These are phyloP conservation scores for Alternaria triticimaculans DNA, from an alignment of 2,329 filamentous ascomycete species.

Conservation along the genomic window DNA sequence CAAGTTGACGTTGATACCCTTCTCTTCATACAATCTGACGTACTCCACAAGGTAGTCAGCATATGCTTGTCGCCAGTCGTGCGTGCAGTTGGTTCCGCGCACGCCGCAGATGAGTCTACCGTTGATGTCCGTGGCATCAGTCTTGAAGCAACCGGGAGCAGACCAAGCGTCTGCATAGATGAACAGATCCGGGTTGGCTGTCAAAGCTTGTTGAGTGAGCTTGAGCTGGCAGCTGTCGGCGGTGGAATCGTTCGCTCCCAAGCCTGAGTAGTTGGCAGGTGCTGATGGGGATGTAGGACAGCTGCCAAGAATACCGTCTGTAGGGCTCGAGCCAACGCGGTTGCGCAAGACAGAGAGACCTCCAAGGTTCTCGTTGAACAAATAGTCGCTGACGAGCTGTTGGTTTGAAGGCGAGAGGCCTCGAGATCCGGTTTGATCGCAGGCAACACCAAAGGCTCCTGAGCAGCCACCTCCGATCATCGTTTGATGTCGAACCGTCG, in stretches of 20 bases:
- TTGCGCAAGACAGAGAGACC: slow-evolving; percentile 53
- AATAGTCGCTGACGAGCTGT: slow-evolving; percentile 49
- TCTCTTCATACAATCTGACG: slow-evolving; percentile 48
- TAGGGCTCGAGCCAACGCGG: slow-evolving; percentile 50
- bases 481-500: slow-evolving; percentile 7
- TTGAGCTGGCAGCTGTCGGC: slow-evolving; percentile 55
- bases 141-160: slow-evolving; percentile 59
- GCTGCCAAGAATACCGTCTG: slow-evolving; percentile 3
- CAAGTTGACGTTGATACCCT: slow-evolving; percentile 47
- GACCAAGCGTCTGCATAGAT: slow-evolving; percentile 59
- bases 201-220: slow-evolving; percentile 56
- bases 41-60: slow-evolving; percentile 57
- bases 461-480: slow-evolving; percentile 16
- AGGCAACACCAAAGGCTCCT: slow-evolving; percentile 14
- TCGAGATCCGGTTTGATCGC: slow-evolving; percentile 10
- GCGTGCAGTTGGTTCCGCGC: slow-evolving; percentile 38
- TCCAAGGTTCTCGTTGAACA: slow-evolving; percentile 52
- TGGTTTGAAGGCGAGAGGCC: slow-evolving; percentile 43
- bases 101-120: slow-evolving; percentile 56
- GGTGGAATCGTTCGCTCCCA: slow-evolving; percentile 10
- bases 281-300: slow-evolving; percentile 16
- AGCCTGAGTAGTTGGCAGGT: slow-evolving; percentile 20
- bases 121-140: slow-evolving; percentile 50
- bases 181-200: slow-evolving; percentile 48
- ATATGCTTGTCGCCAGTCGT: slow-evolving; percentile 56